Percentiles rank a stretch among this genome's conserved stretches.
Conservation (phyloP, 2,329 filamentous ascomycete species). For the Nemania bipapillata region DNA sequence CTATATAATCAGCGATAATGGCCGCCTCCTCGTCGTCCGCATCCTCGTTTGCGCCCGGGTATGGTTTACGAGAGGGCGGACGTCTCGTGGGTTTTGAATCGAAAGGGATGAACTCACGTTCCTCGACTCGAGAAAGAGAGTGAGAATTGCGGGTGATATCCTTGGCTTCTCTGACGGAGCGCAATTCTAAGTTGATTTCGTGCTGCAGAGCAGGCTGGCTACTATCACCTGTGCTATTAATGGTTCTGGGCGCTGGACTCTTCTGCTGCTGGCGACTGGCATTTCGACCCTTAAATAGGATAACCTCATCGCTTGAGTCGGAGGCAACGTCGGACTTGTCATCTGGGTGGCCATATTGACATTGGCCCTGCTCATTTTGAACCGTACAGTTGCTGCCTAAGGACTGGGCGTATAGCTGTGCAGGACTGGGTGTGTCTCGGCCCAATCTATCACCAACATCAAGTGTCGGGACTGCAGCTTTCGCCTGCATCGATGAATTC, state of each 20-base stretch:
- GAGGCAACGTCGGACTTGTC: conserved; percentile 50
- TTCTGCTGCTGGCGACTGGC: conserved; percentile 41
- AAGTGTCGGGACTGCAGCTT: conserved; percentile 3
- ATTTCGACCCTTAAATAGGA: conserved; percentile 71
- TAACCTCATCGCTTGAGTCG: conserved; percentile 77
- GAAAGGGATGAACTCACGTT: conserved; percentile 42
- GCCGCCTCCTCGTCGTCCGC: conserved; percentile 61
- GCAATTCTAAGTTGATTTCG: conserved; percentile 52
- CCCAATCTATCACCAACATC: neutral
- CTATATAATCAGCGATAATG: conserved; percentile 75
- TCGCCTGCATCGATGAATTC: conserved; percentile 6
- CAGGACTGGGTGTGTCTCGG: neutral
- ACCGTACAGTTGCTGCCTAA: neutral
- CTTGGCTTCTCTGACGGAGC: conserved; percentile 45
- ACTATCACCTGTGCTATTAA: conserved; percentile 7
- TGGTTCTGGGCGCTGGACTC: conserved; percentile 2
- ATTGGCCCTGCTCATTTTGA: neutral
- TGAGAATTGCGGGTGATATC: neutral
- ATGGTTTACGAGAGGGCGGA: conserved; percentile 10
- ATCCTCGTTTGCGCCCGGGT: neutral
- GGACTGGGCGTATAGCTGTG: neutral
- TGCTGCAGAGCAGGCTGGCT: conserved; percentile 36
- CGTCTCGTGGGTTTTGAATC: conserved; percentile 40
- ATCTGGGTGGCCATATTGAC: neutral
- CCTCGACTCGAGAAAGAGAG: neutral